phyloP scores from a whole-genome alignment of 257 asterid species.

The Rubia yunnanensis region DNA sequence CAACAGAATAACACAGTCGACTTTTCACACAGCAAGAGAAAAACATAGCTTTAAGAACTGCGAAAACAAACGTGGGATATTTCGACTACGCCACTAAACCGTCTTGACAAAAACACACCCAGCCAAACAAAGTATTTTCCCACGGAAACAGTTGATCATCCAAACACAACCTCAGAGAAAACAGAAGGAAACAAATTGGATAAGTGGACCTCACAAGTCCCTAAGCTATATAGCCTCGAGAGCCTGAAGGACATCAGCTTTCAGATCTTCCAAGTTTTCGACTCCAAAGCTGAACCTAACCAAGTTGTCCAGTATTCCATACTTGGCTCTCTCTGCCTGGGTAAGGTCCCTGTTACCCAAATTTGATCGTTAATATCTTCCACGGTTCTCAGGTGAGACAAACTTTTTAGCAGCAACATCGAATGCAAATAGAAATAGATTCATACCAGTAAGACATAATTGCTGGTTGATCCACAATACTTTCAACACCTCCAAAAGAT shows the following conservation, averaged over 20 bases:
- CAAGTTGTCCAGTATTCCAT: constrained; percentile 85
- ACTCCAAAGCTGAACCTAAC: constrained; percentile 94
- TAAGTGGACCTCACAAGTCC: background rate
- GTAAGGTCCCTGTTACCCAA: constrained; percentile 65
- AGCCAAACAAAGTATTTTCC: background rate
- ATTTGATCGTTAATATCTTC: background rate
- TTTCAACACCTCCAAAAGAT: constrained; percentile 89
- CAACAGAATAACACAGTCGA: no score
- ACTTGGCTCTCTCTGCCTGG: constrained; percentile 76
- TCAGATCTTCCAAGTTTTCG: constrained; percentile 73
- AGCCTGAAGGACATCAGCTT: constrained; percentile 81
- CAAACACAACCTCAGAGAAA: background rate
- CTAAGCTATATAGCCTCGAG: constrained; percentile 51
- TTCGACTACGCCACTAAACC: no score
- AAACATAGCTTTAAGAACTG: no score
- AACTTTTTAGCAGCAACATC: no score
- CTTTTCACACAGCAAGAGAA: background rate
- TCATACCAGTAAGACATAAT: constrained; percentile 88
- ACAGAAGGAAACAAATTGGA: background rate
- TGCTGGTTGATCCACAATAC: constrained; percentile 95
- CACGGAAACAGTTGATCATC: background rate
- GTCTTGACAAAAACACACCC: background rate
- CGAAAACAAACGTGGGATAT: background rate
- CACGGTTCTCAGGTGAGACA: background rate
- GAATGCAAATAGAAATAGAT: background rate